Evolutionary conservation across 2,329 filamentous ascomycete genomes (phyloP).

Genomic region (Aspergillus transmontanensis): DNA sequence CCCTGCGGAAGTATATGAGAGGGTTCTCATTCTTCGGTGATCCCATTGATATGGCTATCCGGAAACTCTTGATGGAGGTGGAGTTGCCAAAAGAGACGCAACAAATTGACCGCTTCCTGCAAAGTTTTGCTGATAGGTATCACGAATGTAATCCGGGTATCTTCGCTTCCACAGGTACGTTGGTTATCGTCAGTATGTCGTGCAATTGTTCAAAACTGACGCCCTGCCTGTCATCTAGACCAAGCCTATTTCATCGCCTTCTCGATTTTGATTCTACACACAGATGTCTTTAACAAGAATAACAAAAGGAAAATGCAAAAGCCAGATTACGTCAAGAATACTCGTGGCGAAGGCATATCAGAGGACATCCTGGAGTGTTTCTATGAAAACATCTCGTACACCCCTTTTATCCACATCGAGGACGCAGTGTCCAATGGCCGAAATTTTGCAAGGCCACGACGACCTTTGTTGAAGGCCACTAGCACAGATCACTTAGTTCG

Average conservation of each 20-base stretch:
- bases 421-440: conserved; percentile 76
- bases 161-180: conserved; percentile 70
- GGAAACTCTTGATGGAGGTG: conserved; percentile 94
- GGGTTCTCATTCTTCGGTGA: conserved; percentile 94
- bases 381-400: conserved; percentile 98
- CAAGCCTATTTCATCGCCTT: conserved; percentile 99
- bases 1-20: conserved; percentile 92
- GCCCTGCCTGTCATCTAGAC: conserved; percentile 52
- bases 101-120: conserved; percentile 91
- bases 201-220: not conserved
- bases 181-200: not conserved
- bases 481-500: conserved; percentile 66
- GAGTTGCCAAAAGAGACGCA: conserved; percentile 96
- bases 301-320: conserved; percentile 99
- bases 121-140: conserved; percentile 94
- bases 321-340: conserved; percentile 92
- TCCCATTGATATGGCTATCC: conserved; percentile 95
- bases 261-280: conserved; percentile 92
- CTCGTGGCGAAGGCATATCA: conserved; percentile 85
- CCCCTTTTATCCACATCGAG: conserved; percentile 96
- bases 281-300: conserved; percentile 99
- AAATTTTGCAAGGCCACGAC: conserved; percentile 71
- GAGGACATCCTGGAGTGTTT: conserved; percentile 94
- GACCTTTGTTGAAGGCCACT: conserved; percentile 67
- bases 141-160: conserved; percentile 98